Conservation (phyloP, 2,329 filamentous ascomycete genomes). For the Dothiorella sarmentorum region DNA sequence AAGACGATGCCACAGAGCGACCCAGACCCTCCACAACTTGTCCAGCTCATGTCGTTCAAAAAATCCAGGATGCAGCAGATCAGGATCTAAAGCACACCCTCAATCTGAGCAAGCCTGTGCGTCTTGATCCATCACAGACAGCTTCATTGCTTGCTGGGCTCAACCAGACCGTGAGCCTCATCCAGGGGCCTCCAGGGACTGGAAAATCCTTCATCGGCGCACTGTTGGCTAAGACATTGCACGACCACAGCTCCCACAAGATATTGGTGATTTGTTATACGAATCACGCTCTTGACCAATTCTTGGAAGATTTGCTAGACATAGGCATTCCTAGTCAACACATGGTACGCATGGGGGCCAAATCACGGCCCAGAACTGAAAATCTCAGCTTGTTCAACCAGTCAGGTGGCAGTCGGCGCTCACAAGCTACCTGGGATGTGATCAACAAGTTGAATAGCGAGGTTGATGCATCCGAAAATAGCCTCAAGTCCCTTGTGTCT, state of each 20-base stretch:
- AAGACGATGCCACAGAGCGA: background rate
- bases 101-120: slow-evolving; percentile 29
- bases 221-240: slow-evolving; percentile 55
- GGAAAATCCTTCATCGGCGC: slow-evolving; percentile 74
- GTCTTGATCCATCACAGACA: slow-evolving; percentile 54
- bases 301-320: slow-evolving; percentile 60
- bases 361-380: slow-evolving; percentile 51
- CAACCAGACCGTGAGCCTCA: slow-evolving; percentile 53
- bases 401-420: slow-evolving; percentile 38
- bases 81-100: slow-evolving; percentile 34
- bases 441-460: slow-evolving; percentile 44
- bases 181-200: slow-evolving; percentile 74
- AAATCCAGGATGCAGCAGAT: slow-evolving; percentile 21
- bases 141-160: slow-evolving; percentile 56
- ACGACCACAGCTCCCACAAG: slow-evolving; percentile 46
- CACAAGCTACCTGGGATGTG: slow-evolving; percentile 35
- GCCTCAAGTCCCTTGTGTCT: background rate
- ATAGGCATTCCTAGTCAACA: slow-evolving; percentile 50
- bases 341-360: slow-evolving; percentile 62
- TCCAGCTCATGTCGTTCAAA: background rate
- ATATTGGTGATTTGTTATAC: slow-evolving; percentile 67
- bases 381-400: slow-evolving; percentile 42
- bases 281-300: slow-evolving; percentile 49
- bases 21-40: background rate
- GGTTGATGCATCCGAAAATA: slow-evolving; percentile 30